Evolutionary conservation across 805 yeast genomes (phyloP).

Genomic region (Torulaspora gathmanii): DNA sequence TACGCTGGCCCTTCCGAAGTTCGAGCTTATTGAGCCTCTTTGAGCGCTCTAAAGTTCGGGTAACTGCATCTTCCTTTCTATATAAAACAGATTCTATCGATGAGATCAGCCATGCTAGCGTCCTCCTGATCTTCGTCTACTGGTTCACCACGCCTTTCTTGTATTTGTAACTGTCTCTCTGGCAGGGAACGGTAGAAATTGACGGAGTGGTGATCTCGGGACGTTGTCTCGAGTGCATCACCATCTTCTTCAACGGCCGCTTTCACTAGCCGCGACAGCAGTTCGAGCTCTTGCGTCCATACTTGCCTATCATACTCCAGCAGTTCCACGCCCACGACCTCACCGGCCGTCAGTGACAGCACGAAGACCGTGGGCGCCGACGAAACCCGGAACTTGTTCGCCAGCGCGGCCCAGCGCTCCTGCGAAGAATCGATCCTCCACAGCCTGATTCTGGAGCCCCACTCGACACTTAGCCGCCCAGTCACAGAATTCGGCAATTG

Average conservation of each 20-base stretch:
- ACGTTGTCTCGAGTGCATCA: neutral
- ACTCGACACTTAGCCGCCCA: slow-evolving; percentile 30
- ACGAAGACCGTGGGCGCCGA: slow-evolving; percentile 13
- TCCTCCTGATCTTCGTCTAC: neutral
- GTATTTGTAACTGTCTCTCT: slow-evolving; percentile 2
- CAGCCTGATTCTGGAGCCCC: slow-evolving; percentile 19
- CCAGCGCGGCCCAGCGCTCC: slow-evolving; percentile 26
- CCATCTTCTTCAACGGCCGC: slow-evolving; percentile 2
- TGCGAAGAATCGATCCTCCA: slow-evolving; percentile 35
- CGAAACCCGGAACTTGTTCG: slow-evolving; percentile 17
- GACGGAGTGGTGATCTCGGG: slow-evolving; percentile 8
- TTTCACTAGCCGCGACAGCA: slow-evolving; percentile 4
- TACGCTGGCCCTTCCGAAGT: neutral
- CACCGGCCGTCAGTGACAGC: slow-evolving; percentile 1
- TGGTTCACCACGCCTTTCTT: neutral
- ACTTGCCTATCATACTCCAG: slow-evolving; percentile 9
- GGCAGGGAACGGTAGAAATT: slow-evolving; percentile 9
- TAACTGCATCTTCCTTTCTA: neutral
- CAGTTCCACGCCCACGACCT: slow-evolving; percentile 6
- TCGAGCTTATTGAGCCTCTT: neutral
- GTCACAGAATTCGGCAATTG: slow-evolving; percentile 33
- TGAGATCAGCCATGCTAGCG: neutral
- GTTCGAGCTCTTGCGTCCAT: slow-evolving; percentile 1
- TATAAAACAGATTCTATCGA: slow-evolving; percentile 4
- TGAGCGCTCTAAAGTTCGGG: neutral